Evolutionary conservation across 352 stramenopile genomes (phyloP), one percentile per base, ranked within the genome.

Genomic region (Pilasporangium apinafurcum): DNA sequence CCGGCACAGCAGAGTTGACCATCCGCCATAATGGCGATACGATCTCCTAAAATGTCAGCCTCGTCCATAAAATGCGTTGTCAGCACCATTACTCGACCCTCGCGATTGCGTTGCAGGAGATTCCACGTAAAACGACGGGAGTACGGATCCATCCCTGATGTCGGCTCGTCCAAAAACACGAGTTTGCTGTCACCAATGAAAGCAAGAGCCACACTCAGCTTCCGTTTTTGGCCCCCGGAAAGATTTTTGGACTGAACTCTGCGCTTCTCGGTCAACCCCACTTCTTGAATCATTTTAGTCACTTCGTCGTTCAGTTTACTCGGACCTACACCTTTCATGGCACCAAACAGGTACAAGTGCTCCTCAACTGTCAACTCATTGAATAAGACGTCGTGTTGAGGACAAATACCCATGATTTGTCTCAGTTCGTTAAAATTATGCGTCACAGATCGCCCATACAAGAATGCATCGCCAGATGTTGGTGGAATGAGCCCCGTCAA

Each of bases 351-450:
- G 41, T 76, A 34, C 29, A 99, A 64, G 53, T 99, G 94, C 56
- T 99, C 96, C 32, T 86, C 53, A 12, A 98, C 95, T 1, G 95
- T 98, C 29, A 99, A 61, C 16, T 96, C 62, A 27, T 88, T 82
- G 49, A 96, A 98, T 1, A 99, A 62, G 24, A 97, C 95, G 59
- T 98, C 93, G 59, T 98, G 92, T 55, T 99, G 96, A 2, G 96
- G 82, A 62, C 96, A 99, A 36, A 99, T 85, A 32, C 94, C 95
- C 55, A 98, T 84, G 41, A 95, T 77, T 52, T 96, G 61, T 5
- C 95, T 86, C 16, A 99, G 77, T 26, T 82, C 56, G 30, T 76
- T 56, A 48, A 98, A 83, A 44, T 98, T 58, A 31, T 68, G 26
- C 26, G 40, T 53, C 13, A 96, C 62, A 6, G 81, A 93, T 5